A percentile compares a stretch with the other conserved stretches of the same genome.
Evolutionary conservation across 2,329 filamentous ascomycete species (phyloP).

Genomic region (Lachnum nothofagi): DNA sequence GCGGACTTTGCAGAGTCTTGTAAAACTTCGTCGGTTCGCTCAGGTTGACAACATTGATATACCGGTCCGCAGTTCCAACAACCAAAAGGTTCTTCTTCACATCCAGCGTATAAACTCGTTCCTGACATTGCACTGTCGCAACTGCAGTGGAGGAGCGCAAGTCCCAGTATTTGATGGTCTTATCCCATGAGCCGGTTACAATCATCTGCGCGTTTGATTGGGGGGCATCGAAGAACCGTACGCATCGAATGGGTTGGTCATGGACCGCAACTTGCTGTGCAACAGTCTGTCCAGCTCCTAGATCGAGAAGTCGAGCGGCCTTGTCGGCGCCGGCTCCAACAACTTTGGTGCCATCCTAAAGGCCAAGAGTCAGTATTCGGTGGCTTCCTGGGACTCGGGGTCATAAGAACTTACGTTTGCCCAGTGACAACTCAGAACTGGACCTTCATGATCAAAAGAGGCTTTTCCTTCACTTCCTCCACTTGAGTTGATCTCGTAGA

Average conservation of each 20-base stretch:
- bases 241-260: conserved; percentile 73
- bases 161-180: conserved; percentile 88
- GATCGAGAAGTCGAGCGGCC: conserved; percentile 80
- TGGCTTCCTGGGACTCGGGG: conserved; percentile 2
- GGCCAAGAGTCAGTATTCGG: conserved; percentile 2
- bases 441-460: conserved; percentile 77
- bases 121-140: conserved; percentile 62
- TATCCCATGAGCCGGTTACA: conserved; percentile 89
- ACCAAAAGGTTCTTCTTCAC: conserved; percentile 84
- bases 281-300: conserved; percentile 58
- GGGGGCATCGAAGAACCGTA: conserved; percentile 69
- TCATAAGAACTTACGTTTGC: conserved; percentile 61
- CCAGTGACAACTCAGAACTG: conserved; percentile 81
- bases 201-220: conserved; percentile 66
- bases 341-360: conserved; percentile 82
- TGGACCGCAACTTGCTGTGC: conserved; percentile 72
- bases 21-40: conserved; percentile 85
- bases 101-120: conserved; percentile 87
- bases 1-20: conserved; percentile 90
- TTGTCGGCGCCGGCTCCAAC: conserved; percentile 88
- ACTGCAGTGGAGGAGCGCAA: conserved; percentile 61
- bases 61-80: conserved; percentile 86
- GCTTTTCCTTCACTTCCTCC: conserved; percentile 82
- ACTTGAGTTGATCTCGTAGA: conserved; percentile 80
- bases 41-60: conserved; percentile 92